A percentile compares a stretch with the other conserved stretches of the same genome.
These are phyloP conservation scores for Penicillium ucsense DNA, from an alignment of 495 filamentous ascomycete genomes.

Conservation along the genomic window DNA sequence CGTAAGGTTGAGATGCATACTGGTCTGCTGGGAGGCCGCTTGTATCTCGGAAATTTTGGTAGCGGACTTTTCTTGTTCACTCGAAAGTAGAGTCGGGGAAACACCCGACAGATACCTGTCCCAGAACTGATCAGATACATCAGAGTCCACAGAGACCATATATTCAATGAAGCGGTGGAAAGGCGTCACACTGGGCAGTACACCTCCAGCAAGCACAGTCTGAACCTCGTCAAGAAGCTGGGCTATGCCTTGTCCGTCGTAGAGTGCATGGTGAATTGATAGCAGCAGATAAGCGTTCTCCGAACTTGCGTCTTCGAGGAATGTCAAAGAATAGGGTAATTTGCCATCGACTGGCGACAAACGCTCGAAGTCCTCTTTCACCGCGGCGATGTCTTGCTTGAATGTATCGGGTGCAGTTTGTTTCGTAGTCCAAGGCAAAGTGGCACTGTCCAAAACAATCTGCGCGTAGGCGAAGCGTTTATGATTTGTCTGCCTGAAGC, in stretches of 20 bases:
- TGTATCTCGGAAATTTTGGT: constrained; percentile 1
- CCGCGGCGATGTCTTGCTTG: constrained; percentile 8
- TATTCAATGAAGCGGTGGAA: constrained; percentile 36
- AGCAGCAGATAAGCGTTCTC: constrained; percentile 33
- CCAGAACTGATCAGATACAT: constrained; percentile 54
- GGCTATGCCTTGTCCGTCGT: constrained; percentile 65
- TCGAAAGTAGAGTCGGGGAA: constrained; percentile 34
- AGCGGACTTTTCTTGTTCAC: background rate
- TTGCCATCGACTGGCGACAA: constrained; percentile 11
- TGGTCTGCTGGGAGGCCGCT: constrained; percentile 12
- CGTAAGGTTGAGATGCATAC: constrained; percentile 13
- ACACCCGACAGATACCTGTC: constrained; percentile 36
- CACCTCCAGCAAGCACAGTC: constrained; percentile 28
- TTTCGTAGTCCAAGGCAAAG: constrained; percentile 14
- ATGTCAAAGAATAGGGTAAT: constrained; percentile 21
- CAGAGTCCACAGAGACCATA: constrained; percentile 26
- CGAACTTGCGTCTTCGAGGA: constrained; percentile 6
- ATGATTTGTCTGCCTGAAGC: constrained; percentile 47
- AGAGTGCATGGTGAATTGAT: constrained; percentile 72
- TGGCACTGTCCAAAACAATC: constrained; percentile 34
- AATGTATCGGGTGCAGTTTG: constrained; percentile 9
- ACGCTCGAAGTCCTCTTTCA: constrained; percentile 15
- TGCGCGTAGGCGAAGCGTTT: constrained; percentile 45
- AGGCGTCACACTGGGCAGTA: constrained; percentile 24
- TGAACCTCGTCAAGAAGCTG: constrained; percentile 58